A percentile compares a stretch with the other conserved stretches of the same genome.
phyloP scores from a whole-genome alignment of 176 grass and related monocot species.

The Zizania latifolia region DNA sequence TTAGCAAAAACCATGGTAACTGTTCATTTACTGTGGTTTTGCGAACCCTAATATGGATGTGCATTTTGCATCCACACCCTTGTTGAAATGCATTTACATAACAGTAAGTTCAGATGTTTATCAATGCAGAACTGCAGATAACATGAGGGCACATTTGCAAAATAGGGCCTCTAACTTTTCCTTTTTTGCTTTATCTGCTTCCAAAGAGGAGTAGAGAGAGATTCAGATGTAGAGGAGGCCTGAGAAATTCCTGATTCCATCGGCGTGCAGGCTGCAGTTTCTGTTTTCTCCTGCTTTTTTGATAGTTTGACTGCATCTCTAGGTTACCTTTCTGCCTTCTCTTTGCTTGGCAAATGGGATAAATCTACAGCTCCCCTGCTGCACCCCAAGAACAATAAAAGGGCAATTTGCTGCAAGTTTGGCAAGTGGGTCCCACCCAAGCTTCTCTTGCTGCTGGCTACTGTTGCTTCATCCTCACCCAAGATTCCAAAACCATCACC shows the following conservation, averaged over 20 bases:
- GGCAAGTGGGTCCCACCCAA: background rate
- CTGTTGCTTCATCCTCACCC: background rate
- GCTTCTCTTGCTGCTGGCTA: background rate
- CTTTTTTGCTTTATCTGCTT: background rate
- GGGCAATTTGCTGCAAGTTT: too few species aligned
- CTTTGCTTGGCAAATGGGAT: slow-evolving; percentile 31
- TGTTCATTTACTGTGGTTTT: too few species aligned
- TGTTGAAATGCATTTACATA: background rate
- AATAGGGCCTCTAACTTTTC: background rate
- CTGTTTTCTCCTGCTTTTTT: background rate
- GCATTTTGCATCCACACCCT: background rate
- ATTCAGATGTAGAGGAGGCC: too few species aligned
- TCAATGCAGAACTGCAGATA: background rate
- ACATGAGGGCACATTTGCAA: background rate
- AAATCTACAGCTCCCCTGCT: background rate
- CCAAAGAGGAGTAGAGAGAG: too few species aligned
- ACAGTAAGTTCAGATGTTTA: background rate
- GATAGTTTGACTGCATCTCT: slow-evolving; percentile 3
- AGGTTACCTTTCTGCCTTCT: background rate
- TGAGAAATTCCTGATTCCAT: background rate
- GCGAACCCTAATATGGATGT: too few species aligned
- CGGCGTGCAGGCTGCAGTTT: too few species aligned
- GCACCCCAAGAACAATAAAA: too few species aligned
- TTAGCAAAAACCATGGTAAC: too few species aligned
- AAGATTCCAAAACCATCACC: background rate